Evolutionary conservation across 2,329 filamentous ascomycete species (phyloP), one percentile per base, ranked within the genome.

Genomic region (Lasiodiplodia sp.): DNA sequence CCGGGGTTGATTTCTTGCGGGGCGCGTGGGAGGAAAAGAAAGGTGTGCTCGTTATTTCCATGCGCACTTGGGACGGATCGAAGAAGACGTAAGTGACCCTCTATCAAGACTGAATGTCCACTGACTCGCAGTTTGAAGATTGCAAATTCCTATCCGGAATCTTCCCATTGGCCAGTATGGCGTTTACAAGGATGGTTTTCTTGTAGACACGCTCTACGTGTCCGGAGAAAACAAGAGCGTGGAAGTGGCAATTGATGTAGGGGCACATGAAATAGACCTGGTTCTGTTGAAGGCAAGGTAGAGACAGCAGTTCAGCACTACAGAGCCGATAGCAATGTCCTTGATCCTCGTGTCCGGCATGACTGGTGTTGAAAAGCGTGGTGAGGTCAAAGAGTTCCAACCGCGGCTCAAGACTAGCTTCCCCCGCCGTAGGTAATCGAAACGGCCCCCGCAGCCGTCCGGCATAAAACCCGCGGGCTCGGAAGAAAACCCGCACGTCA

Each of bases 1-100:
- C 71, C 23, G 74, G 70, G 1, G 69, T 77, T 12, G 75, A 76
- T 63, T 75, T 70, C 63, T 49, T 75, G 34, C 58, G 75, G 28
- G 72, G 73, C 0, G 16, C 57, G 10, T 76, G 72, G 73, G 72
- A 75, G 65, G 68, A 64, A 18, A 49, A 67, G 31, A 58, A 51
- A 44, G 47, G 51, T 7, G 69, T 68, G 40, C 58, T 73, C 40
- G 58, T 73, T 60, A 23, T 73, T 62, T 71, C 70, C 14, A 47
- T 74, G 64, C 67, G 66, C 66, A 70, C 71, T 38, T 76, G 72
- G 72, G 70, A 72, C 51, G 53, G 28, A n/a, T 56, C 53, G 16
- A 21, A 34, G 25, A 56, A 56, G 53, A 37, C 53, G 53, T 56
- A 56, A 34, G 53, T n/a, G 4, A 4, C 12, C 28, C 16, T 55